Conservation (phyloP, 306 rosid species). For the Ormosia semicastrata region DNA sequence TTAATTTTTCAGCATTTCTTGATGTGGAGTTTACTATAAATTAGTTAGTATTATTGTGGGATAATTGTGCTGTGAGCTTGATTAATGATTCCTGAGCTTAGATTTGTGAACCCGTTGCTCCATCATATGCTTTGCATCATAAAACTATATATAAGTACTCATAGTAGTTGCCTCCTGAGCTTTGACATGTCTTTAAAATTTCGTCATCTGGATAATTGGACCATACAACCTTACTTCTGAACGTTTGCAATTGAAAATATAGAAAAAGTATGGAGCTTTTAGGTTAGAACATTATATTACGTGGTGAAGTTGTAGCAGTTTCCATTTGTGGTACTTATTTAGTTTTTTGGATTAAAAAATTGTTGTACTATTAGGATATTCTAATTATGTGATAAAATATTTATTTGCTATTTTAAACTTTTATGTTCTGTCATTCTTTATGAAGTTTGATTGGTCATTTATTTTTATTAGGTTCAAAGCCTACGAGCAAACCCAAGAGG, state of each 20-base stretch:
- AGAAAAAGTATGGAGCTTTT: neutral
- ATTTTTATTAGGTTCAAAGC: conserved; percentile 59
- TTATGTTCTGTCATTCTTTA: neutral
- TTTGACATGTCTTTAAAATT: neutral
- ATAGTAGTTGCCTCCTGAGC: neutral
- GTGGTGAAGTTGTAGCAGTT: neutral
- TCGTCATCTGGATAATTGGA: neutral
- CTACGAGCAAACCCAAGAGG: conserved; percentile 71
- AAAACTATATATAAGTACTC: neutral
- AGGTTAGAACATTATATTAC: neutral
- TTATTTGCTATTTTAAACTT: neutral
- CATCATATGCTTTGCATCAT: neutral
- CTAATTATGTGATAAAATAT: neutral
- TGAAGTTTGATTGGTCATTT: conserved; percentile 3
- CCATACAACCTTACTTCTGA: conserved; percentile 1
- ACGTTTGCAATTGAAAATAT: neutral
- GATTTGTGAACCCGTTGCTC: neutral
- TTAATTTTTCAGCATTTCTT: neutral
- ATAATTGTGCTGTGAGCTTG: neutral
- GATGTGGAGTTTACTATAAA: neutral
- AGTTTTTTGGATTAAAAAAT: neutral
- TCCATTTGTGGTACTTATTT: neutral
- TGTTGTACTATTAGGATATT: neutral
- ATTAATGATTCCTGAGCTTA: neutral
- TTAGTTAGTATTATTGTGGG: neutral